Percentiles rank a stretch among this genome's conserved stretches.
Conservation (phyloP, 768 basidiomycete species). For the Naematelia encephala region DNA sequence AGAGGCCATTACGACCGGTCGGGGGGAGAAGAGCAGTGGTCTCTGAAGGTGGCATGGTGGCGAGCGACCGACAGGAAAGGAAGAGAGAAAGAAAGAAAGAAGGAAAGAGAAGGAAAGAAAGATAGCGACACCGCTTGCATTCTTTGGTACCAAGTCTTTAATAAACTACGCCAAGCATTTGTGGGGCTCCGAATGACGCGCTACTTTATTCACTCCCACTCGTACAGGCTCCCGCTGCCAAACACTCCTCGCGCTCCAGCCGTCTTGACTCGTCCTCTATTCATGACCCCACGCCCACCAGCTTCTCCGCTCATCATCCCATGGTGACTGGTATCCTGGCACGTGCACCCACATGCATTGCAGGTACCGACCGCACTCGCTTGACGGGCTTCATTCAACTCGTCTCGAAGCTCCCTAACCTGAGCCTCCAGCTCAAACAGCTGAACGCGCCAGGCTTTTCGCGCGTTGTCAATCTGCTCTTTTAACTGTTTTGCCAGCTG, state of each 20-base stretch:
- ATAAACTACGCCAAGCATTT: too few relatives aligned
- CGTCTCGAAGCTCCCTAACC: neutral
- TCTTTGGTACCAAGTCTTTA: too few relatives aligned
- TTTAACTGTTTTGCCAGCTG: neutral
- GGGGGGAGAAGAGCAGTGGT: constrained; percentile 15
- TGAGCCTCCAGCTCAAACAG: constrained; percentile 34
- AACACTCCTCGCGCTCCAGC: constrained; percentile 43
- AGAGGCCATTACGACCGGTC: neutral
- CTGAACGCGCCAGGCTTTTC: constrained; percentile 23
- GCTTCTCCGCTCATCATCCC: constrained; percentile 2
- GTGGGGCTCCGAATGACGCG: too few relatives aligned
- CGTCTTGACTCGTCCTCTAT: constrained; percentile 41
- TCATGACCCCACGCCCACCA: constrained; percentile 21
- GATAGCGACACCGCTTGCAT: too few relatives aligned
- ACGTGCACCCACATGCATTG: neutral
- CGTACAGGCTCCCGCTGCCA: constrained; percentile 40
- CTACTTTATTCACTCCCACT: constrained; percentile 28
- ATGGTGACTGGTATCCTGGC: neutral
- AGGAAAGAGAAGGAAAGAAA: too few relatives aligned
- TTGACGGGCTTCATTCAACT: neutral
- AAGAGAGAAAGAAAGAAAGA: too few relatives aligned
- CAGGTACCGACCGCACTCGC: constrained; percentile 3
- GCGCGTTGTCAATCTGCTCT: constrained; percentile 19
- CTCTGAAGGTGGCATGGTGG: constrained; percentile 21
- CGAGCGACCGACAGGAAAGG: neutral